Evolutionary conservation across 108 stramenopile genomes (phyloP).

Genomic region (Pinguiococcus pyrenoidosus): DNA sequence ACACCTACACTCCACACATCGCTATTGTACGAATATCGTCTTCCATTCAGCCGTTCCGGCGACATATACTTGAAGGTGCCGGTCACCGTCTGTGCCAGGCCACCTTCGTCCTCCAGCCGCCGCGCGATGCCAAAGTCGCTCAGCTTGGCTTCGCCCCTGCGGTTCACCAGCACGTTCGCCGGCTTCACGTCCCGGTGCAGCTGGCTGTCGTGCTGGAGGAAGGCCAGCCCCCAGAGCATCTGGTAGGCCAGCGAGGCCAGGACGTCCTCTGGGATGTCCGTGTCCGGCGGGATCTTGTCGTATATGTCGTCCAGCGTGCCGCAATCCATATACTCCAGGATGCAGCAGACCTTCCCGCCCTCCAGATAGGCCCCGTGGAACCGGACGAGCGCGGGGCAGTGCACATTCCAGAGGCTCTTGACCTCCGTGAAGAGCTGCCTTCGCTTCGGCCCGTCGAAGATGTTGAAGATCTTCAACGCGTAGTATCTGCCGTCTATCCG

Average conservation of each 20-base stretch:
- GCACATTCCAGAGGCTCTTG: constrained; percentile 6
- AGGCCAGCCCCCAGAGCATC: constrained; percentile 62
- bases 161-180: constrained; percentile 60
- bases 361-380: constrained; percentile 10
- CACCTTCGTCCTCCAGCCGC: constrained; percentile 9
- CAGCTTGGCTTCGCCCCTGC: constrained; percentile 59
- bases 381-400: constrained; percentile 29
- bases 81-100: constrained; percentile 1
- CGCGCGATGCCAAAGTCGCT: constrained; percentile 76
- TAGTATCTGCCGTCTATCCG: no score
- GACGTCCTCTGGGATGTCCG: constrained; percentile 37
- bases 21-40: constrained; percentile 50
- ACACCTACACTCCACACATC: constrained; percentile 84
- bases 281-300: constrained; percentile 10
- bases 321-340: constrained; percentile 42
- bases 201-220: constrained; percentile 60
- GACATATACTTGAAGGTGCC: constrained; percentile 51
- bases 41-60: constrained; percentile 62
- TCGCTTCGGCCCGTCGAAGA: constrained; percentile 18
- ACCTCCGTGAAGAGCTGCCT: constrained; percentile 29
- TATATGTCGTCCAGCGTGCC: constrained; percentile 43
- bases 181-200: constrained; percentile 85
- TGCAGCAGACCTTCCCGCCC: constrained; percentile 18
- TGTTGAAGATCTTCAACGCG: constrained; percentile 29
- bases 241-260: constrained; percentile 59